phyloP scores from a whole-genome alignment of 75 land plant species.

The Sequoiadendron giganteum region DNA sequence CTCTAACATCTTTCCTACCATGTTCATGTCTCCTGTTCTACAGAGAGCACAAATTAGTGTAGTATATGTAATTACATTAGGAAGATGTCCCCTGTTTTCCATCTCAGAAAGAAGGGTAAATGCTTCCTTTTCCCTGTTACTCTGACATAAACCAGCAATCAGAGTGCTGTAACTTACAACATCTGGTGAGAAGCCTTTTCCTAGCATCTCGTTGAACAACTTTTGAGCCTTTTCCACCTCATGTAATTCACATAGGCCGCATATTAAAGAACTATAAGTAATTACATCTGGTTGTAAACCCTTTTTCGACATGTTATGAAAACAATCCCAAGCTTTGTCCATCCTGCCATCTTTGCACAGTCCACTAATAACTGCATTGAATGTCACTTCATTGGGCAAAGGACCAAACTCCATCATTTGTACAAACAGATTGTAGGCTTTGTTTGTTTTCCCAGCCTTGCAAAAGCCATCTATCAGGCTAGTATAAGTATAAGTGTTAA shows the following conservation, averaged over 20 bases:
- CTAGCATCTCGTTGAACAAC: conserved; percentile 47
- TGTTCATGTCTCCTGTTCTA: conserved; percentile 41
- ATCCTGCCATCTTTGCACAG: conserved; percentile 28
- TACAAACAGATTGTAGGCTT: no score
- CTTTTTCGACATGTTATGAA: not conserved
- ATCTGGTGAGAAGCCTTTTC: conserved; percentile 34
- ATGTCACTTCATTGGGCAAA: conserved; percentile 6
- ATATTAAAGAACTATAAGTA: not conserved
- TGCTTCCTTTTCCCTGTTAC: conserved; percentile 50
- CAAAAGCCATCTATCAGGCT: no score
- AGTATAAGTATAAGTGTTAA: no score
- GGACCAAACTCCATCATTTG: conserved; percentile 29
- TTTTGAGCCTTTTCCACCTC: conserved; percentile 20
- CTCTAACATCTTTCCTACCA: conserved; percentile 31
- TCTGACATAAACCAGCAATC: conserved; percentile 43
- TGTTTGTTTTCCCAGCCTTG: no score
- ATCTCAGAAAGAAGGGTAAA: conserved; percentile 23
- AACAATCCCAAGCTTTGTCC: conserved; percentile 31
- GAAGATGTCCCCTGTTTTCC: conserved; percentile 51
- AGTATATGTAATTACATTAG: conserved; percentile 40
- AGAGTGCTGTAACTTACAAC: conserved; percentile 40
- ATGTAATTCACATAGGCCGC: not conserved
- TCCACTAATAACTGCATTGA: conserved; percentile 20
- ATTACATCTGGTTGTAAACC: not conserved
- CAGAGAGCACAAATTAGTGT: conserved; percentile 49